Evolutionary conservation across 495 filamentous ascomycete species (phyloP), one percentile per base, ranked within the genome.

Genomic region (Daldinia concentrica): DNA sequence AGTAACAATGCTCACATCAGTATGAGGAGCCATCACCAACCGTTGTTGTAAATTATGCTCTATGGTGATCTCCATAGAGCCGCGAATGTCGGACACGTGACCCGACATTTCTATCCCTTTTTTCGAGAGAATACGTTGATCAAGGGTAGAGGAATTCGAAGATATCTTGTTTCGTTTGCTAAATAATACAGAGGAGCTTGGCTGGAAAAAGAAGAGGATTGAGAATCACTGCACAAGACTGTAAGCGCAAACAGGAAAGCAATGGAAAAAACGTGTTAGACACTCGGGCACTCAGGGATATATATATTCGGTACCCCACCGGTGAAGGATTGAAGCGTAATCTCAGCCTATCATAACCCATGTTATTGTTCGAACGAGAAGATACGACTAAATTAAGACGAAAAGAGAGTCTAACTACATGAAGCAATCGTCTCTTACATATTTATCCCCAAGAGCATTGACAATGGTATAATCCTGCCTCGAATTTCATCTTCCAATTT

Each of bases 11-110:
- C 43, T 41, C 63, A 6, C 19, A 15, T 66, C 15, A 51, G 50
- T 30, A 29, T 58, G 8, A 50, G 58, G 41, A 51, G 54, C 43
- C 19, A 66, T 51, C 43, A 66, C 63, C 55, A 66, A 66, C 63
- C 63, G 63, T 41, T 59, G 54, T 27, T 54, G 24, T 17, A 56
- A 59, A 30, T 1, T 27, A 9, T 29, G 19, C 63, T 48, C 55
- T 59, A 43, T 43, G 32, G 41, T 17, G 14, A 24, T 19, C 29
- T 37, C 30, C 32, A 55, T 55, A 52, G 63, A 59, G 55, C 41
- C 55, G 41, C 51, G 14, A 15, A 32, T 22, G 30, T 58, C 41
- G 24, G 32, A 56, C 29, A 19, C 30, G 14, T 43, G 32, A 15
- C 54, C 63, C 55, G 55, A 66, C 63, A 59, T 51, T 37, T 45